These are phyloP conservation scores for Athelia psychrophila DNA, from an alignment of 1,284 basidiomycete genomes.

Conservation along the genomic window DNA sequence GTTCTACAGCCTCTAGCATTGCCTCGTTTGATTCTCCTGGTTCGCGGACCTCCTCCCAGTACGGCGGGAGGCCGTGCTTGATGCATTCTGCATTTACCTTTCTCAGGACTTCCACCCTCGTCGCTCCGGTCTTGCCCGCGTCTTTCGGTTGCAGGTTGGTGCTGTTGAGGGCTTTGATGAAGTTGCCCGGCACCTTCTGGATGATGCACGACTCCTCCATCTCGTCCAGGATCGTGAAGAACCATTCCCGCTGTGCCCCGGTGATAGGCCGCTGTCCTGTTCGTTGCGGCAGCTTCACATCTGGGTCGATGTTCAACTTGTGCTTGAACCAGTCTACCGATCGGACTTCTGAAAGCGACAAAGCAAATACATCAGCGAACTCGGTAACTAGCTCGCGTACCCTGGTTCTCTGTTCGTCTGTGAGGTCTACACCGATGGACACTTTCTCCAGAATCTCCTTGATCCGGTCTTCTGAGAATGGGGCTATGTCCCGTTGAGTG, in stretches of 20 bases:
- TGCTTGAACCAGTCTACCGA: slow-evolving; percentile 10
- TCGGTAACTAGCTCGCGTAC: slow-evolving; percentile 6
- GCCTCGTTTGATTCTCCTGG: background rate
- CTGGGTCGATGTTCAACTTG: slow-evolving; percentile 9
- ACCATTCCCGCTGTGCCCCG: slow-evolving; percentile 7
- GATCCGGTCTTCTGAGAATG: slow-evolving; percentile 1
- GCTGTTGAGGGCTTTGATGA: slow-evolving; percentile 9
- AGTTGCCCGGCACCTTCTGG: slow-evolving; percentile 5
- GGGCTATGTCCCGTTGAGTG: background rate
- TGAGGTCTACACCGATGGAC: slow-evolving; percentile 9
- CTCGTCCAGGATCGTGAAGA: slow-evolving; percentile 9
- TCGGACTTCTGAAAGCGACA: slow-evolving; percentile 9
- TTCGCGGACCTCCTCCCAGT: background rate
- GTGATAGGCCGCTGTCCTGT: slow-evolving; percentile 9
- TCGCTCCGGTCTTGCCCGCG: slow-evolving; percentile 1
- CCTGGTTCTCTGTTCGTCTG: slow-evolving; percentile 4
- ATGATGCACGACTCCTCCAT: slow-evolving; percentile 11
- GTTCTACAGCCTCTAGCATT: background rate
- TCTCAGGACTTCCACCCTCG: slow-evolving; percentile 2
- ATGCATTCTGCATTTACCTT: slow-evolving; percentile 10
- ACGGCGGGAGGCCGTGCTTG: slow-evolving; percentile 4
- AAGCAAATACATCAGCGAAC: slow-evolving; percentile 13
- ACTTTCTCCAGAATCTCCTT: slow-evolving; percentile 9
- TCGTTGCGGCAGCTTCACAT: slow-evolving; percentile 3
- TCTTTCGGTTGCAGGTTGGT: slow-evolving; percentile 15